Percentiles rank a stretch among this genome's conserved stretches.
Conservation (phyloP, 2,329 filamentous ascomycete species). For the Neopestalotiopsis sp. region DNA sequence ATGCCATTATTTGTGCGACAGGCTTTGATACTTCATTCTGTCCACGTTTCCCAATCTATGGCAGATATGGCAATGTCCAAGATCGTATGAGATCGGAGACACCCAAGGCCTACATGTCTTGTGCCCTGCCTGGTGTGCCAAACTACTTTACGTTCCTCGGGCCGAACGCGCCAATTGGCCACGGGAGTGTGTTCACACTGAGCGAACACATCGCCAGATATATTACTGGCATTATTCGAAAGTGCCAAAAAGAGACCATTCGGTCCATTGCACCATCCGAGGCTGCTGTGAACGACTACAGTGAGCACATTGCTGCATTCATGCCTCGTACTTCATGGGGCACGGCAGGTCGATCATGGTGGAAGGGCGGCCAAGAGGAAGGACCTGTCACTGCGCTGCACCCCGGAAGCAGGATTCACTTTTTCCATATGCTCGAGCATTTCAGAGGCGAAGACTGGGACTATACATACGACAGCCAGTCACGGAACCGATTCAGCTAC, state of each 20-base stretch:
- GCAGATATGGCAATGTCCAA: slow-evolving; percentile 56
- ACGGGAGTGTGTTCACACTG: slow-evolving; percentile 57
- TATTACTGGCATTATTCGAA: slow-evolving; percentile 52
- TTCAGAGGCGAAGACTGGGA: slow-evolving; percentile 61
- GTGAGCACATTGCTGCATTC: slow-evolving; percentile 52
- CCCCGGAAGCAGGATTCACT: slow-evolving; percentile 56
- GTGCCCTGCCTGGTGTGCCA: slow-evolving; percentile 55
- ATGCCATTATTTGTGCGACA: slow-evolving; percentile 63
- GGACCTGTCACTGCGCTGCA: slow-evolving; percentile 56
- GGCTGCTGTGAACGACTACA: slow-evolving; percentile 56
- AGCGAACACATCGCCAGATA: slow-evolving; percentile 58
- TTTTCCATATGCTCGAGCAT: slow-evolving; percentile 57
- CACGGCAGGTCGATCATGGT: slow-evolving; percentile 55
- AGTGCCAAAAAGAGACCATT: slow-evolving; percentile 57
- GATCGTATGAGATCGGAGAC: slow-evolving; percentile 49
- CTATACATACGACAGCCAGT: slow-evolving; percentile 47
- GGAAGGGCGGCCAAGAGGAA: slow-evolving; percentile 49
- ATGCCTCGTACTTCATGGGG: slow-evolving; percentile 61
- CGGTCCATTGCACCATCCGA: slow-evolving; percentile 50
- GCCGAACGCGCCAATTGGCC: slow-evolving; percentile 56
- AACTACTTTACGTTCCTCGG: slow-evolving; percentile 63
- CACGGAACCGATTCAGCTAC: slow-evolving; percentile 55
- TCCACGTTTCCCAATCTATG: slow-evolving; percentile 56
- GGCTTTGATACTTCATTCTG: slow-evolving; percentile 61
- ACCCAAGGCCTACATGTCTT: slow-evolving; percentile 59